These are phyloP conservation scores for Escallonia herrerae DNA, from an alignment of 129 eudicot genomes.

Conservation along the genomic window DNA sequence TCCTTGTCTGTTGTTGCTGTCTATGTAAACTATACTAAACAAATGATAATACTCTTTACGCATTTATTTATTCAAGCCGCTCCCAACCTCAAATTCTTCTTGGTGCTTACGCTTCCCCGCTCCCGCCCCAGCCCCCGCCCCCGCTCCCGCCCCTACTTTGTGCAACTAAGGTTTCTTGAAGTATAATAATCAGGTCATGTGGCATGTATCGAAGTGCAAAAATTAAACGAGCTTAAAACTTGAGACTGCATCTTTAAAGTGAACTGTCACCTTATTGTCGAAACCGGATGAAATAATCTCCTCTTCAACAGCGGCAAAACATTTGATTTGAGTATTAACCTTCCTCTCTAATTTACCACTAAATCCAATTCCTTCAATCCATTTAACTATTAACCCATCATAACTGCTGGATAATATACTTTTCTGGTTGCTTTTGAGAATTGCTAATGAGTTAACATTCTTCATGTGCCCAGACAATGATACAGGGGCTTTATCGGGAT, in stretches of 20 bases:
- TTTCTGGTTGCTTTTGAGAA: conserved; percentile 53
- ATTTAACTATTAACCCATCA: conserved; percentile 76
- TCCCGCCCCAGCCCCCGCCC: too few relatives aligned
- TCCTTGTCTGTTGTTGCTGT: too few relatives aligned
- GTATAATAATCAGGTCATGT: too few relatives aligned
- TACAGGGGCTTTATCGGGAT: conserved; percentile 65
- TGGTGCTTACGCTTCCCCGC: too few relatives aligned
- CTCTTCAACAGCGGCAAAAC: conserved; percentile 68
- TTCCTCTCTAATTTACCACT: conserved; percentile 69
- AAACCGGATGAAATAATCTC: conserved; percentile 76
- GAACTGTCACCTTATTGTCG: conserved; percentile 66
- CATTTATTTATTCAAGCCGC: too few relatives aligned
- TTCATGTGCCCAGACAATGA: conserved; percentile 87
- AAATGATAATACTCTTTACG: too few relatives aligned
- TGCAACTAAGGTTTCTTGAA: too few relatives aligned
- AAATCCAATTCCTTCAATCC: conserved; percentile 74
- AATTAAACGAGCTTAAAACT: too few relatives aligned
- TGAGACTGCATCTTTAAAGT: not conserved
- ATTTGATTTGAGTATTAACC: conserved; percentile 65
- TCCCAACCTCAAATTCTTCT: too few relatives aligned
- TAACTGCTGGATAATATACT: conserved; percentile 73
- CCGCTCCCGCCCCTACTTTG: too few relatives aligned
- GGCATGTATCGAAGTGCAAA: too few relatives aligned
- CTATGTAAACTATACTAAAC: too few relatives aligned
- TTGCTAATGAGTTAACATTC: conserved; percentile 58